Percentiles rank a stretch among this genome's conserved stretches.
Evolutionary conservation across 352 stramenopile genomes (phyloP).

Genomic region (Saprolegnia diclina): DNA sequence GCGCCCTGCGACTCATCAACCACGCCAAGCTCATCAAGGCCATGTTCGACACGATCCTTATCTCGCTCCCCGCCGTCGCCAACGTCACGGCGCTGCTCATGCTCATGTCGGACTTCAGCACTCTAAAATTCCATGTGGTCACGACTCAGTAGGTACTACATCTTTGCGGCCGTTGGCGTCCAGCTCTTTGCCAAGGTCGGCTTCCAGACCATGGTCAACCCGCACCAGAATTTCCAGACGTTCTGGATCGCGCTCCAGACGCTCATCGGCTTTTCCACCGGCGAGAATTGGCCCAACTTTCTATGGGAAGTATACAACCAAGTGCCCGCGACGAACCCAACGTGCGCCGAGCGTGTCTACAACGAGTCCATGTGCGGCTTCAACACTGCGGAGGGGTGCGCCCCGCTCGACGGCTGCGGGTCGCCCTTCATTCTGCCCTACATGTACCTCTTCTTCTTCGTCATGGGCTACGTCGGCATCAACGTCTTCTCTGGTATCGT

Average conservation of each 20-base stretch:
- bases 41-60: constrained; percentile 85
- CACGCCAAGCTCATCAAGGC: constrained; percentile 68
- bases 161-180: constrained; percentile 86
- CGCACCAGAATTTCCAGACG: constrained; percentile 82
- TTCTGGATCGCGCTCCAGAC: constrained; percentile 58
- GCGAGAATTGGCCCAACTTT: constrained; percentile 89
- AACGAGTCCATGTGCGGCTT: constrained; percentile 58
- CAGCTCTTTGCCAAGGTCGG: constrained; percentile 88
- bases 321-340: constrained; percentile 34
- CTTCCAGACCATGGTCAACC: constrained; percentile 54
- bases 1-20: constrained; percentile 67
- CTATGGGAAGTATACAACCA: constrained; percentile 81
- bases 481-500: constrained; percentile 72
- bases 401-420: constrained; percentile 63
- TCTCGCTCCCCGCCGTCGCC: constrained; percentile 73
- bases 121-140: neutral
- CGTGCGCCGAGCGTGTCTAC: constrained; percentile 39
- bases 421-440: constrained; percentile 51
- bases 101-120: constrained; percentile 38
- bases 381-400: constrained; percentile 41
- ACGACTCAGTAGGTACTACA: constrained; percentile 59
- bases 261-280: constrained; percentile 85
- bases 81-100: constrained; percentile 86
- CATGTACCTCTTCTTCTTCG: constrained; percentile 84
- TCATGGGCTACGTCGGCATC: constrained; percentile 48